Evolutionary conservation across 306 rosid species (phyloP).

Genomic region (Vigna radiata): DNA sequence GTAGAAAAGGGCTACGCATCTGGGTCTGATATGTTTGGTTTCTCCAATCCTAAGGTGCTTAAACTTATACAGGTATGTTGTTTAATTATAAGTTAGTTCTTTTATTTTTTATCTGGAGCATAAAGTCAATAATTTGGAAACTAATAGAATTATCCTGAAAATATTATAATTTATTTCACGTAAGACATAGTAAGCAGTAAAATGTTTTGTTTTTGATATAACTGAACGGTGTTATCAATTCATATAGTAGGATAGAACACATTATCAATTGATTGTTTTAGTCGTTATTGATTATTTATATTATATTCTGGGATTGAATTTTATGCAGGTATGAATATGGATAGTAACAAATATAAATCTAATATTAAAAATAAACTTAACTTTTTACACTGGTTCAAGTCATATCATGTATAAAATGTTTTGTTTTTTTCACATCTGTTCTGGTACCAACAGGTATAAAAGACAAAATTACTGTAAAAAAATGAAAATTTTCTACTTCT

Average conservation of each 20-base stretch:
- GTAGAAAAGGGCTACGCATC: constrained; percentile 61
- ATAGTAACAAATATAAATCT: no score
- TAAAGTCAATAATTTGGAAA: constrained; percentile 35
- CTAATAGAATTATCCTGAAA: constrained; percentile 14
- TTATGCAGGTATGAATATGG: no score
- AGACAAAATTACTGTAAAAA: no score
- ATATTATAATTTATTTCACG: constrained; percentile 2
- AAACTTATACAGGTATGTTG: constrained; percentile 78
- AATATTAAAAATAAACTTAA: no score
- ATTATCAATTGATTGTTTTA: no score
- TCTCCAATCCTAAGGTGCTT: constrained; percentile 79
- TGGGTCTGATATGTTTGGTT: constrained; percentile 95
- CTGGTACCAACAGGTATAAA: no score
- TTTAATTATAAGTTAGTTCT: constrained; percentile 24
- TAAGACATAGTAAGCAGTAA: constrained; percentile 18
- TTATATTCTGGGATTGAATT: no score
- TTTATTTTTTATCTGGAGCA: constrained; percentile 22
- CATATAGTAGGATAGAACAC: background rate
- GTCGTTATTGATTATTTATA: no score
- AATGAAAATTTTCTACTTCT: no score
- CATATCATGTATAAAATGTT: no score
- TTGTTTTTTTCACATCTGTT: no score
- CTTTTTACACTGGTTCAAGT: no score
- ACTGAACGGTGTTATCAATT: constrained; percentile 9
- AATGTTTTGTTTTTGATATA: constrained; percentile 19